Evolutionary conservation across 108 stramenopile species (phyloP), one percentile per base, ranked within the genome.

Genomic region (Cyclostephanos invisitatus): DNA sequence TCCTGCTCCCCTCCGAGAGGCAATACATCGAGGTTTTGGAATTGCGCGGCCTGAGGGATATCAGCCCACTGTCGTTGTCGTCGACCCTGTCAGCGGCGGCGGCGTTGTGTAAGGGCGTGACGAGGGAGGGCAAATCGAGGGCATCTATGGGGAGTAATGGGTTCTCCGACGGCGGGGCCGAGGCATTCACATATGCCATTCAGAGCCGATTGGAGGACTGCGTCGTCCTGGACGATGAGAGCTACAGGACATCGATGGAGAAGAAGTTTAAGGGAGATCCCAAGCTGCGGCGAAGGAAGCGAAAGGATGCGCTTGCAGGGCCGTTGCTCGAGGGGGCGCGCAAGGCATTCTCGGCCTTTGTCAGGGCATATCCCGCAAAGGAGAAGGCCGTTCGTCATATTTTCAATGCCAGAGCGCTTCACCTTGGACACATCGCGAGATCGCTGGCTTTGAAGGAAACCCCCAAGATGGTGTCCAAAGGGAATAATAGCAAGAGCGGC

Each of bases 1-100:
- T 98, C 55, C 71, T 98, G 27, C 68, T 94, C 60, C 96, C 98
- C 8, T 92, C 92, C 7, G 98, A 98, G 67, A 71, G 69, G n/a
- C 81, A 78, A 51, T 96, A 94, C 66, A 44, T 98, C 12, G 86
- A 93, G 40, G 84, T 96, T 17, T 73, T 97, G 21, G 57, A 88
- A 38, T 54, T 86, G n/a, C 82, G 86, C 46, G 91, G 92, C 12
- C 57, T 94, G 47, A 70, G 70, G 21, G 82, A 82, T 5, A 75
- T 91, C 54, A 83, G 72, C 48, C 86, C 93, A 5, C 48, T 93
- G 42, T 91, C 92, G 12, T 62, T 96, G 20, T 82, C 91, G 51
- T 53, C 82, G 7, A 91, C 91, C 5, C 74, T 96, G 54, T 84
- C 80, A 17, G 51, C 79, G 58, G 93, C 91, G 38, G 86, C 92